These are phyloP conservation scores for Amauroascus verrucosus DNA, from an alignment of 2,329 filamentous ascomycete species.

Conservation along the genomic window DNA sequence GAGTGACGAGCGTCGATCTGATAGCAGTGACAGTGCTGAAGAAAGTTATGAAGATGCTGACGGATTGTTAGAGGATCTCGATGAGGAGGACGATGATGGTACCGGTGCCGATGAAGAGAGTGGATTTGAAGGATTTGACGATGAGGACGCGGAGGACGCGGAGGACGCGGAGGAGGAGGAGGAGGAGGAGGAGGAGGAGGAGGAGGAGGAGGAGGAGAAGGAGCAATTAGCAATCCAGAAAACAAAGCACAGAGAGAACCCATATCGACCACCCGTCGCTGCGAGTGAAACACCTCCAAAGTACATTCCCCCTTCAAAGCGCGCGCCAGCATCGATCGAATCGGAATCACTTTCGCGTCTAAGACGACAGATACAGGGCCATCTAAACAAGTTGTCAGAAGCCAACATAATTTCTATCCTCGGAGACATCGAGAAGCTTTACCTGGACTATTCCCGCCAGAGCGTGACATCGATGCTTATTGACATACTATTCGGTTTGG, in stretches of 20 bases:
- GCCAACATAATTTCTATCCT: constrained; percentile 79
- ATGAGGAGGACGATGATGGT: constrained; percentile 17
- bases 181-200: constrained; percentile 16
- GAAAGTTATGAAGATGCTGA: constrained; percentile 18
- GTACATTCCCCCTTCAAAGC: constrained; percentile 81
- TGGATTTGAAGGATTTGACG: constrained; percentile 29
- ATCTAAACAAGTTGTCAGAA: constrained; percentile 87
- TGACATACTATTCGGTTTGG: constrained; percentile 64
- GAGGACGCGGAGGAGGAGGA: no score
- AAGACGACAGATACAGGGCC: constrained; percentile 70
- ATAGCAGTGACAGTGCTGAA: constrained; percentile 21
- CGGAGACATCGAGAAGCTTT: constrained; percentile 70
- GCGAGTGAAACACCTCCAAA: constrained; percentile 42
- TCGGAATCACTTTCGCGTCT: constrained; percentile 59
- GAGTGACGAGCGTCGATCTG: constrained; percentile 26
- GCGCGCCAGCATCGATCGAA: constrained; percentile 53
- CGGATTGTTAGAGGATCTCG: neutral
- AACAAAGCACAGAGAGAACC: constrained; percentile 60
- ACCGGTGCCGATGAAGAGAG: constrained; percentile 29
- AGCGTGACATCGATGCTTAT: constrained; percentile 74
- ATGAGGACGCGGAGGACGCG: no score
- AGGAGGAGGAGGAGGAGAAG: constrained; percentile 17
- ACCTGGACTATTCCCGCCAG: constrained; percentile 73
- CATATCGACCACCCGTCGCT: constrained; percentile 64
- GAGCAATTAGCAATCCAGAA: constrained; percentile 9